Evolutionary conservation across 371 early-diverging fungal genomes (phyloP), one percentile per base, ranked within the genome.

Genomic region (Batrachochytrium dendrobatidis): DNA sequence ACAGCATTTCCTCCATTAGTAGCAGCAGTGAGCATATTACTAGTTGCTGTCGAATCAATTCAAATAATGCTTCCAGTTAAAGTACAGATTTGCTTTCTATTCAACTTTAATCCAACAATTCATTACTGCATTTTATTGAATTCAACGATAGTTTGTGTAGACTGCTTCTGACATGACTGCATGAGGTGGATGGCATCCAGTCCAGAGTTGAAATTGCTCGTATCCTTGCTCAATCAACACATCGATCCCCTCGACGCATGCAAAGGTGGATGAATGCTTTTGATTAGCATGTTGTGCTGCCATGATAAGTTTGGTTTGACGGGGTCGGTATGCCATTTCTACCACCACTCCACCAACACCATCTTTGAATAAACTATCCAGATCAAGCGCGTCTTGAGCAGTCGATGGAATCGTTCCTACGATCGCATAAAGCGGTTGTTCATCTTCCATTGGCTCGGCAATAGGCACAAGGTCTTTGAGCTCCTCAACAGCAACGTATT

Each of bases 311-410:
- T 83, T 82, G 1, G 95, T 95, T 39, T 86, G 76, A 20, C 87
- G 78, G 29, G 95, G 94, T 54, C 88, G 85, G 71, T 95, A 95
- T 20, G 95, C 94, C 90, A 96, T 83, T 60, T 96, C 95, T 46
- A 94, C 82, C 8, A 55, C 32, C 5, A 62, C 59, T 24, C 51
- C 51, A 6, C 46, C 33, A 15, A 55, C 33, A 3, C 57, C 31
- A 34, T 22, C 55, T 52, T 73, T 72, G 56, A 83, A 85, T 20
- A 86, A 52, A 31, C 70, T 72, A 17, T 76, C 79, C 25, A 83
- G 48, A 26, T 72, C 77, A 12, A 77, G 28, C 34, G 50, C 51
- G 28, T 81, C 64, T 58, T 91, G 86, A 49, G 88, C 83, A 8
- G 82, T 78, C 15, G 88, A 91, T 12, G 95, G 95, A 2, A 94